Base-by-base conservation (phyloP, 2,329 filamentous ascomycete species). In the Penicillium brasilianum region DNA sequence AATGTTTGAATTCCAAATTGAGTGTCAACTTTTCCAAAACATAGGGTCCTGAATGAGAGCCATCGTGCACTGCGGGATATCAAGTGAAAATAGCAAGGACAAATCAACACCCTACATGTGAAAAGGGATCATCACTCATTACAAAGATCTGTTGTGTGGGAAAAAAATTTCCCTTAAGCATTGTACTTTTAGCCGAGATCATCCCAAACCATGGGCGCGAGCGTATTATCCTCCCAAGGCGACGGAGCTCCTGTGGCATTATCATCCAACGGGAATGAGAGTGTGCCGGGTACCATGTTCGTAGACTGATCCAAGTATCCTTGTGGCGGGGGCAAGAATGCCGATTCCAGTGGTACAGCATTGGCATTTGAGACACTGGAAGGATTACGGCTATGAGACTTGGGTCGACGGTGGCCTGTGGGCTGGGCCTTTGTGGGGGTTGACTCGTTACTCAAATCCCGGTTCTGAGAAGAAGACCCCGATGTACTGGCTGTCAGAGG, bases 121-220 rank as follows among this genome's bases (percentile, higher is more conserved):
- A 54, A 49, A 43, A 46, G 52, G 20, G 43, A 36, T 43, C 36
- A 28, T 58, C 4, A 16, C 4, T 36, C 32, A 48, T 22, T n/a
- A n/a, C n/a, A 53, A 30, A 20, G 36, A 52, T 44, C 43, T n/a
- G 32, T 22, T 53, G 18, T 71, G 14, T 30, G 60, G 18, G 25
- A 22, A 44, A 30, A 13, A 18, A 13, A 41, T 11, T 5, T 4
- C n/a, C 44, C 9, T 7, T 16, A 13, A 6, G 30, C 1, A 22
- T 8, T 10, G 2, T 36, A 6, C 16, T 2, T 49, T 64, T 50
- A 67, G 41, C 61, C 37, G 36, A 78, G 57, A 41, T 78, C 77
- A 67, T 79, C 77, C 77, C 77, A 79, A 37, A 75, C 62, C 68
- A 79, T 71, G 22, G 77, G 77, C 16, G 77, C 74, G 39, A 80